phyloP scores from a whole-genome alignment of 306 rosid species.

The Lablab purpureus region DNA sequence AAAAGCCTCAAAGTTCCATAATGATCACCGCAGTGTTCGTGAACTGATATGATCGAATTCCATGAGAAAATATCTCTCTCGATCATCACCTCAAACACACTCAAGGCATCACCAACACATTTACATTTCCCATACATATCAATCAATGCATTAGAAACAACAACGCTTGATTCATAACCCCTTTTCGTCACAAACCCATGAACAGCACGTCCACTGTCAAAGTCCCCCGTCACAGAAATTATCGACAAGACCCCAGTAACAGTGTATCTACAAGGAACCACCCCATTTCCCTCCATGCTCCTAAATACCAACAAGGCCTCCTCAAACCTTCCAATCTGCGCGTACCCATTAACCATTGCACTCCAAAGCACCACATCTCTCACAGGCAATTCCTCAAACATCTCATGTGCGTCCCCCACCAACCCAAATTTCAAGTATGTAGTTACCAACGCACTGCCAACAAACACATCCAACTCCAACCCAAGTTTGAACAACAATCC shows the following conservation, averaged over 20 bases:
- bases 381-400: conserved; percentile 72
- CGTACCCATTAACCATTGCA: conserved; percentile 81
- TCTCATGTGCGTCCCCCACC: conserved; percentile 65
- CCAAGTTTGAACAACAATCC: conserved; percentile 76
- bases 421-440: conserved; percentile 64
- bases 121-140: conserved; percentile 94
- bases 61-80: conserved; percentile 85
- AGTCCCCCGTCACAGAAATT: conserved; percentile 61
- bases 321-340: conserved; percentile 66
- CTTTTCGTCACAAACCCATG: conserved; percentile 71
- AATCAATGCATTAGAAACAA: conserved; percentile 77
- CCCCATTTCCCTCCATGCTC: conserved; percentile 63
- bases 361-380: conserved; percentile 91
- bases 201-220: conserved; percentile 64
- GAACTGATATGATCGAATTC: conserved; percentile 82
- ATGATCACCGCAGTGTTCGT: conserved; percentile 67
- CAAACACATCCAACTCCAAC: conserved; percentile 75
- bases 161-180: conserved; percentile 69
- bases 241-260: conserved; percentile 79
- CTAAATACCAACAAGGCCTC: conserved; percentile 73
- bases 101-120: conserved; percentile 58
- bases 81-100: conserved; percentile 69
- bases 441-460: conserved; percentile 84
- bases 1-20: conserved; percentile 67
- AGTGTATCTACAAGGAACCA: conserved; percentile 65